These are phyloP conservation scores for Aphanomyces euteiches DNA, from an alignment of 352 stramenopile genomes.

Conservation along the genomic window DNA sequence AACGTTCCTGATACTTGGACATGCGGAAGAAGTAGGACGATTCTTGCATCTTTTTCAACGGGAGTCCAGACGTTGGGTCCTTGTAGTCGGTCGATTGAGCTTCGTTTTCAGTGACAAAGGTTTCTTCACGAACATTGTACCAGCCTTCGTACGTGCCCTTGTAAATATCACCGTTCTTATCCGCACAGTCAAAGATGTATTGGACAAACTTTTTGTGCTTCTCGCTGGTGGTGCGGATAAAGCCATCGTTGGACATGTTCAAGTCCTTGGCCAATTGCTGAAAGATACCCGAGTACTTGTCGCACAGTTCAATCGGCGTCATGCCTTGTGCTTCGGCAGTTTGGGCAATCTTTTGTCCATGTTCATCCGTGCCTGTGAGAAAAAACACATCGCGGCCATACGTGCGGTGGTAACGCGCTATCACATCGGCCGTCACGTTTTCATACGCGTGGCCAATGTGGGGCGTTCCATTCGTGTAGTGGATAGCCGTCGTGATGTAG, in stretches of 20 bases:
- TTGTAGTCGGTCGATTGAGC: slow-evolving; percentile 94
- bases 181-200: slow-evolving; percentile 91
- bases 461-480: slow-evolving; percentile 96
- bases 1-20: slow-evolving; percentile 94
- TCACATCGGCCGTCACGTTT: slow-evolving; percentile 95
- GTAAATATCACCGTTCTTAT: slow-evolving; percentile 95
- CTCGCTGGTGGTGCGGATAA: slow-evolving; percentile 94
- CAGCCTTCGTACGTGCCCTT: slow-evolving; percentile 96
- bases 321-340: slow-evolving; percentile 90
- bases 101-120: slow-evolving; percentile 97
- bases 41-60: slow-evolving; percentile 97
- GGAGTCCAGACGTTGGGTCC: slow-evolving; percentile 88
- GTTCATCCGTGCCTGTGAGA: slow-evolving; percentile 94
- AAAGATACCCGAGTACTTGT: slow-evolving; percentile 91
- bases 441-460: slow-evolving; percentile 99
- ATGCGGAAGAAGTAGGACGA: slow-evolving; percentile 99
- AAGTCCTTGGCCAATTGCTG: slow-evolving; percentile 81
- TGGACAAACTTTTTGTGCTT: slow-evolving; percentile 93
- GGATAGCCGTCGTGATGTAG: slow-evolving; percentile 99
- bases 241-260: slow-evolving; percentile 87
- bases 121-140: slow-evolving; percentile 99
- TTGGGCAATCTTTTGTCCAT: slow-evolving; percentile 99
- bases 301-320: slow-evolving; percentile 93
- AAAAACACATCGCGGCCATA: slow-evolving; percentile 84
- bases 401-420: slow-evolving; percentile 92